These are phyloP conservation scores for Penicillium roqueforti DNA, from an alignment of 495 filamentous ascomycete species.

Conservation along the genomic window DNA sequence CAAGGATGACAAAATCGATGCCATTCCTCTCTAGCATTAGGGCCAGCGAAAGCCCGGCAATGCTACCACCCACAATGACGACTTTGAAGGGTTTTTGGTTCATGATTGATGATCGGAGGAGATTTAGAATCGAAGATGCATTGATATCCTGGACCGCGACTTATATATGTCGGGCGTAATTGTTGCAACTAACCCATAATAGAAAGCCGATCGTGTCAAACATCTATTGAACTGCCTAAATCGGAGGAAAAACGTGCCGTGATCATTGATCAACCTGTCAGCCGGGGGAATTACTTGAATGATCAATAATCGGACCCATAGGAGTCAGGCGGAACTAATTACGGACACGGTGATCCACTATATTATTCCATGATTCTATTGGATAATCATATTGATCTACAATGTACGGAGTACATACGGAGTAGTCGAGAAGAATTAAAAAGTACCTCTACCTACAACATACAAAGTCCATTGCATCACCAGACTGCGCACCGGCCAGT, in stretches of 20 bases:
- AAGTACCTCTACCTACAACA: no score
- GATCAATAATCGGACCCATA: constrained; percentile 6
- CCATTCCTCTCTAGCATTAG: constrained; percentile 40
- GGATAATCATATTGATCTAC: background rate
- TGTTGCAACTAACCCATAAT: background rate
- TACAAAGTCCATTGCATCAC: background rate
- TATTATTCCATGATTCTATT: background rate
- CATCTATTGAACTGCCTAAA: background rate
- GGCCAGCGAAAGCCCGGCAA: constrained; percentile 47
- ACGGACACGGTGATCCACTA: background rate
- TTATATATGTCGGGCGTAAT: background rate
- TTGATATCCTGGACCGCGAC: background rate
- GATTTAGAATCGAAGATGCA: background rate
- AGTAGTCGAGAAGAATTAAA: no score
- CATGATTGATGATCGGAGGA: background rate
- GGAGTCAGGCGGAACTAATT: background rate
- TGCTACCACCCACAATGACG: constrained; percentile 50
- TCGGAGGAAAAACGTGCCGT: background rate
- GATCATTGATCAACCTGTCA: background rate
- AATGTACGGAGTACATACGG: no score
- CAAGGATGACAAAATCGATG: constrained; percentile 51
- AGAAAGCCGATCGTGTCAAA: background rate
- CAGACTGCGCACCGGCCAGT: background rate
- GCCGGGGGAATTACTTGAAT: background rate
- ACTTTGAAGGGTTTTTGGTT: constrained; percentile 32